These are phyloP conservation scores for Aspergillus avenaceus DNA, from an alignment of 495 filamentous ascomycete genomes.

Conservation along the genomic window DNA sequence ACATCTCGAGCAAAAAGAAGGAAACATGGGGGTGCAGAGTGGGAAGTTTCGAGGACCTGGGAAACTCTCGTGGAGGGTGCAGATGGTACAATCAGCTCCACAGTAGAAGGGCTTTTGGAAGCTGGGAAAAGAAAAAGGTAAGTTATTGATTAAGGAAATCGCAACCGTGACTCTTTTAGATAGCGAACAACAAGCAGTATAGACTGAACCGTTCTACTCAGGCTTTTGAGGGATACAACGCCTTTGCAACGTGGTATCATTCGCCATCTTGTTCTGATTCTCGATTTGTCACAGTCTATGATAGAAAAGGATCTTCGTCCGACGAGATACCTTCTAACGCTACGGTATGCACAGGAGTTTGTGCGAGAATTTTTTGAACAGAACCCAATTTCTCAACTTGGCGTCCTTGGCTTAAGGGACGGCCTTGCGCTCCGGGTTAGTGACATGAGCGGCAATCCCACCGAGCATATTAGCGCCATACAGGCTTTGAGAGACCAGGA, in stretches of 20 bases:
- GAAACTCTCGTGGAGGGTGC: constrained; percentile 67
- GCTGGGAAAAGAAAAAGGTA: constrained; percentile 74
- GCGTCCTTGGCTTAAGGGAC: constrained; percentile 85
- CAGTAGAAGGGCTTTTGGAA: constrained; percentile 65
- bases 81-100: constrained; percentile 68
- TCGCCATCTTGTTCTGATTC: constrained; percentile 81
- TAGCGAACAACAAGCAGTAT: not conserved
- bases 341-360: constrained; percentile 83
- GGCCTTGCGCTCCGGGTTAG: constrained; percentile 80
- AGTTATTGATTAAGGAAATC: constrained; percentile 8
- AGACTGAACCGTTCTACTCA: constrained; percentile 22
- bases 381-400: constrained; percentile 96
- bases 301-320: constrained; percentile 89
- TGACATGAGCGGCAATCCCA: constrained; percentile 87
- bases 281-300: constrained; percentile 96
- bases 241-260: constrained; percentile 96
- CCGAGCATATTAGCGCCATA: constrained; percentile 77
- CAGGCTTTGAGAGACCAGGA: constrained; percentile 68
- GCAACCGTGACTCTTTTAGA: not conserved
- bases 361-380: constrained; percentile 96
- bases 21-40: constrained; percentile 54
- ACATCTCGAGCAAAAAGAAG: constrained; percentile 40
- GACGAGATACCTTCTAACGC: constrained; percentile 73
- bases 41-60: constrained; percentile 56
- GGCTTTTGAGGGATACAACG: constrained; percentile 84